Percentiles rank a stretch among this genome's conserved stretches.
phyloP scores from a whole-genome alignment of 192 early-diverging fungal species.

The Umbelopsis vinacea region DNA sequence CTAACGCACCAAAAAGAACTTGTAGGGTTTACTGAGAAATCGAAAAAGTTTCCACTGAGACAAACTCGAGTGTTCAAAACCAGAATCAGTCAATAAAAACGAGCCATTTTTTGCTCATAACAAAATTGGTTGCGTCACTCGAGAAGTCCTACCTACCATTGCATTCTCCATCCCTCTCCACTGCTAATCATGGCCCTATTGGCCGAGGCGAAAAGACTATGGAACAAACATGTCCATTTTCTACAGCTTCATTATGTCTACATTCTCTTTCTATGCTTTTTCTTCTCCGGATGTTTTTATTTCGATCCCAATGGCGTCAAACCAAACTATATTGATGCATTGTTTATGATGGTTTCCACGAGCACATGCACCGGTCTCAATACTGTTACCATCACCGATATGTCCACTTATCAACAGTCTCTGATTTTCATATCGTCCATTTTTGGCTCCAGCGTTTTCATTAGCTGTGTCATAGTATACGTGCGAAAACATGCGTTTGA shows the following conservation, averaged over 20 bases:
- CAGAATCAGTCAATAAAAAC: too few relatives aligned
- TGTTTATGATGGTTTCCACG: constrained; percentile 37
- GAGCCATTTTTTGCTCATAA: too few relatives aligned
- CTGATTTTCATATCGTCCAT: constrained; percentile 30
- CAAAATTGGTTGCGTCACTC: background rate
- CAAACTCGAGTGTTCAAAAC: too few relatives aligned
- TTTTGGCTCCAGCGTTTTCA: constrained; percentile 29
- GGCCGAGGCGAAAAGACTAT: constrained; percentile 12
- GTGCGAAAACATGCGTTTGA: constrained; percentile 37
- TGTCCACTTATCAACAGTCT: constrained; percentile 33
- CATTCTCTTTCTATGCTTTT: constrained; percentile 26
- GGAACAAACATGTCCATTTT: constrained; percentile 33
- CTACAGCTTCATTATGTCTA: constrained; percentile 39
- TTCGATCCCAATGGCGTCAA: constrained; percentile 27
- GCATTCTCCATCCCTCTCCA: background rate
- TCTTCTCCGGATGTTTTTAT: constrained; percentile 34
- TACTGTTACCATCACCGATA: constrained; percentile 30
- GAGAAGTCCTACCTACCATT: background rate
- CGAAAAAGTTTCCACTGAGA: too few relatives aligned
- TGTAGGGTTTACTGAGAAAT: too few relatives aligned
- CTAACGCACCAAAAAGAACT: too few relatives aligned
- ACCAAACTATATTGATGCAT: constrained; percentile 35
- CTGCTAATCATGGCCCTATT: background rate
- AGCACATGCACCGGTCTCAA: constrained; percentile 40
- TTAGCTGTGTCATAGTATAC: constrained; percentile 29